phyloP scores from a whole-genome alignment of 2,329 filamentous ascomycete genomes.

The Simplicillium aogashimaense region DNA sequence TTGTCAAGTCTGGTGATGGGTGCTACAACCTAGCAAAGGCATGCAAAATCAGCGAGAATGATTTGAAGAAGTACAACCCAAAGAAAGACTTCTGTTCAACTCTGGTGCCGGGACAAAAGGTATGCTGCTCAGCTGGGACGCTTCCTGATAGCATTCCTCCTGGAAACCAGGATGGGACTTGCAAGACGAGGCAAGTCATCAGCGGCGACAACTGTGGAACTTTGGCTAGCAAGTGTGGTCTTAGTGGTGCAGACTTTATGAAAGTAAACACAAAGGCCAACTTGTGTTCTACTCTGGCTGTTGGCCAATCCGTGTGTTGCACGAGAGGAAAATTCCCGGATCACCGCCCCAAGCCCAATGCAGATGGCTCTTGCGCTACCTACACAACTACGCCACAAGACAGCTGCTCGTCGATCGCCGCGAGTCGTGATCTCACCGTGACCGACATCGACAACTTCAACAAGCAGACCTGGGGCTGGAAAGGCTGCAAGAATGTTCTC shows the following conservation, averaged over 20 bases:
- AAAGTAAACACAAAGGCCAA: conserved; percentile 18
- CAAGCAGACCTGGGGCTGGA: conserved; percentile 18
- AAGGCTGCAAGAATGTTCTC: conserved; percentile 19
- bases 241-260: conserved; percentile 20
- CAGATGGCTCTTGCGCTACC: conserved; percentile 23
- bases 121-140: too few relatives aligned
- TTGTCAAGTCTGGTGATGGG: too few relatives aligned
- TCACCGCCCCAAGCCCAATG: not conserved
- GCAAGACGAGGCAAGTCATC: too few relatives aligned
- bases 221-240: conserved; percentile 24
- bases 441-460: not conserved
- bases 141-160: too few relatives aligned
- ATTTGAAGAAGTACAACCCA: too few relatives aligned
- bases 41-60: too few relatives aligned
- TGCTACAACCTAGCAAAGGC: too few relatives aligned
- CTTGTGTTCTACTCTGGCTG: conserved; percentile 15
- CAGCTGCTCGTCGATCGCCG: not conserved
- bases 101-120: too few relatives aligned
- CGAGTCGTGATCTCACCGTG: not conserved
- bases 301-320: conserved; percentile 26
- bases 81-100: too few relatives aligned
- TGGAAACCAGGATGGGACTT: too few relatives aligned
- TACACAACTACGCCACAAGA: conserved; percentile 17
- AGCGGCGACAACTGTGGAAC: conserved; percentile 22
- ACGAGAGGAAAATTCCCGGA: conserved; percentile 12